phyloP scores from a whole-genome alignment of 345 rosid species.

The Nasturtium officinale region DNA sequence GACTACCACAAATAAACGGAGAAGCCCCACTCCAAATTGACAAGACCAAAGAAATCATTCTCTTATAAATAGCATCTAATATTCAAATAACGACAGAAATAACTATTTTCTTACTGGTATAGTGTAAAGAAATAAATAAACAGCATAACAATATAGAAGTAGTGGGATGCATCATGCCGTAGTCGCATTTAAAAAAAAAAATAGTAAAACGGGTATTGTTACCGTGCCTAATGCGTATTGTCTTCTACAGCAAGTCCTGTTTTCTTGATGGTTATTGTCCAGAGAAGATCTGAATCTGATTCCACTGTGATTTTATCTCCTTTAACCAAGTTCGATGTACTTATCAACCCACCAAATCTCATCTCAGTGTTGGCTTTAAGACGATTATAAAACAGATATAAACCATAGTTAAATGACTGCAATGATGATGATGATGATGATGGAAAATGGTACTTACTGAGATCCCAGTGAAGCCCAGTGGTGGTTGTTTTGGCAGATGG shows the following conservation, averaged over 20 bases:
- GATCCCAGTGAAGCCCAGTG: constrained; percentile 90
- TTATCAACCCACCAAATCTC: constrained; percentile 81
- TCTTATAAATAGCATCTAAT: not conserved
- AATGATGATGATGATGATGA: not conserved
- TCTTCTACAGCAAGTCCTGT: not conserved
- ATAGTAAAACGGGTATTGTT: not conserved
- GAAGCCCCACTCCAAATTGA: not conserved
- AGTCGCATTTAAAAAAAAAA: not conserved
- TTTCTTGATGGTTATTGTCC: constrained; percentile 87
- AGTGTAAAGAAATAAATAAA: not conserved
- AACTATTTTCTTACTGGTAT: not conserved
- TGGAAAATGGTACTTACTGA: constrained; percentile 55
- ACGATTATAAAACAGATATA: not conserved
- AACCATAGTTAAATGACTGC: constrained; percentile 3
- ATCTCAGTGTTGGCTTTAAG: constrained; percentile 62
- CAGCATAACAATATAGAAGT: not conserved
- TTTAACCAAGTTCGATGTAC: constrained; percentile 73
- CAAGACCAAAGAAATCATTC: not conserved
- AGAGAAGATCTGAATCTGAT: constrained; percentile 84
- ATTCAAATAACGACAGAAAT: not conserved
- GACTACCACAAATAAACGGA: not conserved
- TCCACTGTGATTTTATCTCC: constrained; percentile 65
- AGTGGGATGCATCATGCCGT: not conserved
- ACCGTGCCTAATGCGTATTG: constrained; percentile 11
- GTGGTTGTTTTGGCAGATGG: constrained; percentile 76